Evolutionary conservation across 2,329 filamentous ascomycete genomes (phyloP), one percentile per base, ranked within the genome.

Genomic region (Penicillium sp.): DNA sequence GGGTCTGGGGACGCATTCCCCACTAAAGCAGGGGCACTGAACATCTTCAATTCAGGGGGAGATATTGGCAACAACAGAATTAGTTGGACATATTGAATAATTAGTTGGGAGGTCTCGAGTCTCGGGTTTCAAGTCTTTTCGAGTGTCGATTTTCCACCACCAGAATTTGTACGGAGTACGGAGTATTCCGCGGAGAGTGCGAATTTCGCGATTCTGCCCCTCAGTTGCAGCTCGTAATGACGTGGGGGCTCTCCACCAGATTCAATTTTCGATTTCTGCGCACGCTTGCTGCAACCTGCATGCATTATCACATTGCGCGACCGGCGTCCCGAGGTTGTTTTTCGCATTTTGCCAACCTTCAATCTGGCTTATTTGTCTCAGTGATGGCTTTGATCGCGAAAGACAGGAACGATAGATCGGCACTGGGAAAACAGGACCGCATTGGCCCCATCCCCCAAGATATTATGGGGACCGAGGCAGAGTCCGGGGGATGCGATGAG

Each of bases 401-500:
- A 34, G 43, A 21, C n/a, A 18, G 47, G 46, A 46, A 31, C 27
- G 29, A 7, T 21, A 22, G 36, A 21, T 42, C 39, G 16, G 11
- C 34, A 36, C 31, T 34, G 22, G 49, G 18, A 8, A 44, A n/a
- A 39, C 10, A 21, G 31, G 44, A 34, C 22, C 21, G 46, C 48
- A 53, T 54, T 32, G 49, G 22, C 43, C 50, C 36, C 22, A 24
- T 43, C 50, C 18, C 42, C 42, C 48, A 38, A 44, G 18, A 18
- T 29, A 47, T 43, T 47, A 21, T 40, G 31, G 48, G 46, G 38
- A 42, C 60, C 60, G 60, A 62, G 60, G 60, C 56, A 56, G 54
- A 49, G 4, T 49, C 22, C 10, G 44, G 47, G 48, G 41, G 39
- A 40, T 40, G 39, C 38, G 42, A 47, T 55, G 57, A 59, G 58